phyloP scores from a whole-genome alignment of 306 rosid genomes.

The Prunus kanzakura region DNA sequence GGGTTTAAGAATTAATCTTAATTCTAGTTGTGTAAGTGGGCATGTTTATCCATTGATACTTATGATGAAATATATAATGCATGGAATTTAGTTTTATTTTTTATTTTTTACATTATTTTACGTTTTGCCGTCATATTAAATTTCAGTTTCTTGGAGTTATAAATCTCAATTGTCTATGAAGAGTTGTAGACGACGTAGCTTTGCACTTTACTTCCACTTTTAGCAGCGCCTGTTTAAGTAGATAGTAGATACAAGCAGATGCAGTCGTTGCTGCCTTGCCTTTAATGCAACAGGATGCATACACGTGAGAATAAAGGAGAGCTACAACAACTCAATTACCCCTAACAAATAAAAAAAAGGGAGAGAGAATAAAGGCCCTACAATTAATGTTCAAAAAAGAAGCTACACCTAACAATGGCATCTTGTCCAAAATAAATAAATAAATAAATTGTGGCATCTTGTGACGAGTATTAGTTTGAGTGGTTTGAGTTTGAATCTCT shows the following conservation, averaged over 20 bases:
- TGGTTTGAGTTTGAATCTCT: too few relatives aligned
- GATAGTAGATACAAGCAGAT: neutral
- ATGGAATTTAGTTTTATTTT: neutral
- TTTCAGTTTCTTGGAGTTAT: neutral
- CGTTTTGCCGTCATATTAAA: neutral
- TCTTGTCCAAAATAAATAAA: too few relatives aligned
- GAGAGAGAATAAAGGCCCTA: too few relatives aligned
- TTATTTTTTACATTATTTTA: neutral
- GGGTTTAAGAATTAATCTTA: neutral
- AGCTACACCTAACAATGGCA: too few relatives aligned
- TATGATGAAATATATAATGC: conserved; percentile 4
- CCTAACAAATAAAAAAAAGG: too few relatives aligned
- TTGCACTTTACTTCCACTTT: neutral
- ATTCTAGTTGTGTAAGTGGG: neutral
- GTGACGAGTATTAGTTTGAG: too few relatives aligned
- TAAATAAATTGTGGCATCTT: too few relatives aligned
- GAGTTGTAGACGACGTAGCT: neutral
- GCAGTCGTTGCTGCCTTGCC: neutral
- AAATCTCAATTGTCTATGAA: neutral
- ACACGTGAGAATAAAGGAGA: neutral
- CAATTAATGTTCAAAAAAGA: too few relatives aligned
- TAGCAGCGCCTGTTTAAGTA: neutral
- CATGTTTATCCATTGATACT: neutral
- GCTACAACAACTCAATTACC: neutral
- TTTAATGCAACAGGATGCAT: neutral